Evolutionary conservation across 1,284 basidiomycete species (phyloP).

Genomic region (Leccinum ponderosum): DNA sequence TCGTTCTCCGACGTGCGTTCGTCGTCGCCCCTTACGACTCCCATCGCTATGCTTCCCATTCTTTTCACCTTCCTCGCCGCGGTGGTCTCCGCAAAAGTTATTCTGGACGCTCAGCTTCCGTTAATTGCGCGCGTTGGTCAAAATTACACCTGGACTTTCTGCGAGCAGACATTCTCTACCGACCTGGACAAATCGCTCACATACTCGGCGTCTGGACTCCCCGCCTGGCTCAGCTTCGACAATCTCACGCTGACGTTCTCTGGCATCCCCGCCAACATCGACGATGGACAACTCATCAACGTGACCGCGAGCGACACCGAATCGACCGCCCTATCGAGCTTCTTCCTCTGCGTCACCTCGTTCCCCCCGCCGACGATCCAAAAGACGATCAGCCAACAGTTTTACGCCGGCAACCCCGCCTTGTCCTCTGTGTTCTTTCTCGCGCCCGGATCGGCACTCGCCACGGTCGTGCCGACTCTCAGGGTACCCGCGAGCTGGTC

Average conservation of each 20-base stretch:
- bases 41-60: constrained; percentile 65
- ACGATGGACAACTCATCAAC: constrained; percentile 59
- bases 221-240: constrained; percentile 70
- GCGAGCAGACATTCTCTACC: constrained; percentile 59
- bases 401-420: constrained; percentile 58
- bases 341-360: constrained; percentile 64
- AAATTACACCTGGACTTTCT: constrained; percentile 66
- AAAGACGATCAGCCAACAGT: constrained; percentile 59
- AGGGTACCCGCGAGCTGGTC: constrained; percentile 85
- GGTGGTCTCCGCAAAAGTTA: constrained; percentile 43
- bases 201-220: constrained; percentile 53
- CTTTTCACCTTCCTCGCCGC: constrained; percentile 51
- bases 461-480: constrained; percentile 57
- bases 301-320: constrained; percentile 55
- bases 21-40: constrained; percentile 43
- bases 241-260: constrained; percentile 47
- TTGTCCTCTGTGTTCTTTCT: constrained; percentile 69
- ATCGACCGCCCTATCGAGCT: constrained; percentile 49
- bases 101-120: constrained; percentile 60
- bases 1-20: constrained; percentile 42
- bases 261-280: constrained; percentile 56
- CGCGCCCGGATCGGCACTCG: constrained; percentile 54
- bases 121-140: constrained; percentile 58
- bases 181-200: constrained; percentile 39
- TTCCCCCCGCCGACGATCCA: constrained; percentile 56